phyloP scores from a whole-genome alignment of 768 basidiomycete species.

The Amanita exitialis region DNA sequence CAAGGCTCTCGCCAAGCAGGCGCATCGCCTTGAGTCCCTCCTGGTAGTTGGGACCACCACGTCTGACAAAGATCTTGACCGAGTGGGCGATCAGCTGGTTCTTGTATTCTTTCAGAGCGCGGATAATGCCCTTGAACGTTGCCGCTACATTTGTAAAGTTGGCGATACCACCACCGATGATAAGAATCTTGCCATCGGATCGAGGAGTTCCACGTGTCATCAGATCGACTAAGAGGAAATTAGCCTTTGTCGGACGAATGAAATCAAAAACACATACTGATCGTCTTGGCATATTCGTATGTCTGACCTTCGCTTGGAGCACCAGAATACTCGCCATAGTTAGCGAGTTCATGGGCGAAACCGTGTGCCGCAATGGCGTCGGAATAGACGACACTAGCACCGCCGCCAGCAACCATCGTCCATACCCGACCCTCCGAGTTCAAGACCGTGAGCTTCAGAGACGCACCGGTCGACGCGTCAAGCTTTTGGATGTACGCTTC shows the following conservation, averaged over 20 bases:
- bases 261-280: slow-evolving; percentile 45
- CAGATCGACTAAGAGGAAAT: slow-evolving; percentile 56
- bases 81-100: slow-evolving; percentile 69
- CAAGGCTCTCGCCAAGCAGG: slow-evolving; percentile 91
- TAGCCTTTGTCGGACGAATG: slow-evolving; percentile 2
- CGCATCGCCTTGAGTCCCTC: slow-evolving; percentile 97
- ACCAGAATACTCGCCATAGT: slow-evolving; percentile 99
- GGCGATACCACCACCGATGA: slow-evolving; percentile 99
- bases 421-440: slow-evolving; percentile 93
- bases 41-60: slow-evolving; percentile 99
- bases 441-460: slow-evolving; percentile 94
- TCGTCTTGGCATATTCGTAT: slow-evolving; percentile 99
- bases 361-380: slow-evolving; percentile 88
- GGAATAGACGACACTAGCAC: slow-evolving; percentile 59
- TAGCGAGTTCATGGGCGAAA: slow-evolving; percentile 96
- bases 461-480: slow-evolving; percentile 94
- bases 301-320: slow-evolving; percentile 98
- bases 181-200: slow-evolving; percentile 92
- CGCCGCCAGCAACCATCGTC: slow-evolving; percentile 99
- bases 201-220: slow-evolving; percentile 84
- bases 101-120: slow-evolving; percentile 91
- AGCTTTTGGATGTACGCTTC: slow-evolving; percentile 99
- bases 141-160: slow-evolving; percentile 99
- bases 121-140: slow-evolving; percentile 99
- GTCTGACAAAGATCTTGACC: slow-evolving; percentile 94